These are phyloP conservation scores for Microbotryum violaceum DNA, from an alignment of 1,284 basidiomycete genomes.

Conservation along the genomic window DNA sequence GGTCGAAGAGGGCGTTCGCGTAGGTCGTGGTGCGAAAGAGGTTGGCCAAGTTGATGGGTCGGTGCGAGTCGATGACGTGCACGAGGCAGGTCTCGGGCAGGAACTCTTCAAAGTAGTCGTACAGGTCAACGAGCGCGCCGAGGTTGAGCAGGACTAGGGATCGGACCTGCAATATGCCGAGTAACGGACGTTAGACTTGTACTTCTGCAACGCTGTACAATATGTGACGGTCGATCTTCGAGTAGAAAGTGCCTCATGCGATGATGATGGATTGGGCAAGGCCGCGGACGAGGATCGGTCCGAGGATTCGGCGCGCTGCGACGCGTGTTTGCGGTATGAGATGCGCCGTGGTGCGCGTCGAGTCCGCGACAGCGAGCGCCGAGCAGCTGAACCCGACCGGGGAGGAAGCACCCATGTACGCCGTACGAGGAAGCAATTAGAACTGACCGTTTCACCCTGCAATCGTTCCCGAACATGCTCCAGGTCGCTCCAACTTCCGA, in stretches of 20 bases:
- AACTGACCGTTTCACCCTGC: conserved; percentile 60
- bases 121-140: conserved; percentile 77
- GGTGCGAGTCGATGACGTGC: conserved; percentile 89
- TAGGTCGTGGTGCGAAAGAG: conserved; percentile 51
- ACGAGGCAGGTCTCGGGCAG: conserved; percentile 51
- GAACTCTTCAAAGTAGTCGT: conserved; percentile 45
- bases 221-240: background rate
- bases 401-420: too few species aligned
- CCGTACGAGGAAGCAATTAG: background rate
- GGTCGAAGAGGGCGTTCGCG: conserved; percentile 39
- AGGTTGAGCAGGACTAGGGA: conserved; percentile 89
- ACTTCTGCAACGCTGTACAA: too few species aligned
- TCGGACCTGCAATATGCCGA: conserved; percentile 56
- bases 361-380: too few species aligned
- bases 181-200: too few species aligned
- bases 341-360: too few species aligned
- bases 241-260: background rate
- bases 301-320: too few species aligned
- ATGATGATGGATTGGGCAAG: too few species aligned
- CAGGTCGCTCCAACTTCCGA: conserved; percentile 73
- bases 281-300: too few species aligned
- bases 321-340: too few species aligned
- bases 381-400: too few species aligned
- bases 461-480: conserved; percentile 61
- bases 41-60: conserved; percentile 84